Evolutionary conservation across 306 rosid genomes (phyloP).

Genomic region (Geum urbanum): DNA sequence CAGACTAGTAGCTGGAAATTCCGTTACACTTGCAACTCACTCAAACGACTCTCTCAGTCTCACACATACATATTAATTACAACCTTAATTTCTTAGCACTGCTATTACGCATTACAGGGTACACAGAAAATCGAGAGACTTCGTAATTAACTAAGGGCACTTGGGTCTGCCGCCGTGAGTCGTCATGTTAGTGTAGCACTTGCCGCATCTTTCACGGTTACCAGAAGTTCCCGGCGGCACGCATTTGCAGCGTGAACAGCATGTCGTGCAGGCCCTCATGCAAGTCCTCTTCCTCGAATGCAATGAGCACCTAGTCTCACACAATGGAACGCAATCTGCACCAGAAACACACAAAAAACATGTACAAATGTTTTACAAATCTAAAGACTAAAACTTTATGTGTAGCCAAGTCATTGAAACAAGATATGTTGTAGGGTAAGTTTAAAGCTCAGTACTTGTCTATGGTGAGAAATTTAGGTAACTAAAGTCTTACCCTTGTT

Average conservation of each 20-base stretch:
- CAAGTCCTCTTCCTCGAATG: slow-evolving; percentile 60
- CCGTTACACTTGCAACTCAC: not conserved
- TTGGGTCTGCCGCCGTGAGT: slow-evolving; percentile 62
- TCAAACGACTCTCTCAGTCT: too few species aligned
- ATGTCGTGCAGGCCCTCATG: slow-evolving; percentile 70
- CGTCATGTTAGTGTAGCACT: slow-evolving; percentile 74
- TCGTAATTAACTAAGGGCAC: slow-evolving; percentile 48
- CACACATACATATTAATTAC: not conserved
- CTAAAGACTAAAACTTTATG: not conserved
- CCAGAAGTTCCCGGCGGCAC: slow-evolving; percentile 95
- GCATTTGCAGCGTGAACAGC: slow-evolving; percentile 84
- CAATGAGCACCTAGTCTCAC: slow-evolving; percentile 49
- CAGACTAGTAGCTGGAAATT: not conserved
- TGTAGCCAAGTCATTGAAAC: too few species aligned
- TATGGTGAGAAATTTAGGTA: not conserved
- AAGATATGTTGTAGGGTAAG: not conserved
- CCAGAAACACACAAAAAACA: not conserved
- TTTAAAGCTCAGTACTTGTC: not conserved
- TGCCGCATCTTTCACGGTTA: slow-evolving; percentile 76
- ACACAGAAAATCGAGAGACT: not conserved
- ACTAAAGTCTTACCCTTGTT: slow-evolving; percentile 35
- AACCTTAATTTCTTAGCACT: not conserved
- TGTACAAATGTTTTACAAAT: not conserved
- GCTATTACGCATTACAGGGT: not conserved
- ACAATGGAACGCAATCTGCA: slow-evolving; percentile 67